Base-by-base conservation (phyloP, 176 grass and related monocot species). In the Cymbopogon citratus region DNA sequence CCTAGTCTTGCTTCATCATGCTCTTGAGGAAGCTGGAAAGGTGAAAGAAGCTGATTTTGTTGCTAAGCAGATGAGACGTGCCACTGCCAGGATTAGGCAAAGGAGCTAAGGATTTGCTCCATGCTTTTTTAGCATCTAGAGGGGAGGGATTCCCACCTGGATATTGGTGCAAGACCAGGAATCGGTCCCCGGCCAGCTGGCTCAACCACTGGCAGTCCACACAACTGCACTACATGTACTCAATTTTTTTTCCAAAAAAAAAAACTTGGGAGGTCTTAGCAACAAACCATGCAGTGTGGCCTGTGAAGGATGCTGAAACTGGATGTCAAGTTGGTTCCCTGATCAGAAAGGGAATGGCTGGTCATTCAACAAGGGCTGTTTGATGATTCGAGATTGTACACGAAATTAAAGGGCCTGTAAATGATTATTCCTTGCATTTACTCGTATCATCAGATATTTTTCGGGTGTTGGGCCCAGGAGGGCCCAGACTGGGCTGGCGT, bases 21-120 rank as follows among this genome's bases (percentile, higher is more conserved):
- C 87, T 35, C 92, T 98, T 2, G 90, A 94, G 54, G 66, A 85
- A 75, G 74, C 67, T 40, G 87, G 90, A 34, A 88, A 54, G 83
- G 45, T 48, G 21, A 86, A 74, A 85, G 87, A 92, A 82, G 86
- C 92, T 66, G 77, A 89, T 79, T 94, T 92, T 83, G 81, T 97
- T 40, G 73, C 39, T 76, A 94, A 89, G 88, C 92, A 92, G 75
- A 97, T 92, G 71, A 90, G 80, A 73, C 68, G 39, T 84, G 83
- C 73, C 44, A 73, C 38, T 56, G 48, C 85, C 24, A 86, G 73
- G 78, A 81, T 81, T 72, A 80, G 77, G 65, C 33, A 73, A 85
- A 84, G 56, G 44, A 36, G 70, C 29, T 86, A 81, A 73, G 45
- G 45, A 27, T 16, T 81, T 24, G 6, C 45, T 71, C 68, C 12